Conservation (phyloP, 768 basidiomycete genomes). For the Lactarius evosmus region DNA sequence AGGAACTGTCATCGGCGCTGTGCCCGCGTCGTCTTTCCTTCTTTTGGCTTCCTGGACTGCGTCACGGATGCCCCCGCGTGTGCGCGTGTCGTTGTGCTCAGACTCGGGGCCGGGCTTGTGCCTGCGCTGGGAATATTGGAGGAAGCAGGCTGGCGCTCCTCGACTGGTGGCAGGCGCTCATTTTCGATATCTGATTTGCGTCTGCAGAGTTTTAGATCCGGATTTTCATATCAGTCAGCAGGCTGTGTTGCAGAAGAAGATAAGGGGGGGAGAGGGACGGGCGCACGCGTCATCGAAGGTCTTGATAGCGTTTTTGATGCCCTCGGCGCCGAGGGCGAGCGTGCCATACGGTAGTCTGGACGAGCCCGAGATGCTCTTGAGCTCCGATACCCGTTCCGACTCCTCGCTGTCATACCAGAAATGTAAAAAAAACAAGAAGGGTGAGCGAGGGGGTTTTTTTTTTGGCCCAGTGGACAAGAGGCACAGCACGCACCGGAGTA, state of each 20-base stretch:
- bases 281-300: conserved; percentile 93
- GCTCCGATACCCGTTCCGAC: conserved; percentile 94
- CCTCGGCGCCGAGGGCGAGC: conserved; percentile 85
- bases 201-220: conserved; percentile 45
- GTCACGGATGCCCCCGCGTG: neutral
- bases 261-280: neutral
- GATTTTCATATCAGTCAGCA: too few species aligned
- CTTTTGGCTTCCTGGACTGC: conserved; percentile 7
- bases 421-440: too few species aligned
- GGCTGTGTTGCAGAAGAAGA: neutral
- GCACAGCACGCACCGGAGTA: conserved; percentile 69
- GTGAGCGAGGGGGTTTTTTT: neutral
- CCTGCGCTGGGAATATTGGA: neutral
- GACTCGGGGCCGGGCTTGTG: neutral
- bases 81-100: neutral
- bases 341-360: conserved; percentile 77
- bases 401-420: conserved; percentile 82
- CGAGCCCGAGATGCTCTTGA: conserved; percentile 86
- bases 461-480: neutral
- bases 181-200: conserved; percentile 99
- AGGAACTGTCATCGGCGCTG: conserved; percentile 3
- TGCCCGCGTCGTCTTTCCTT: conserved; percentile 1
- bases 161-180: conserved; percentile 81
- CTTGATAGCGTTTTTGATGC: conserved; percentile 90
- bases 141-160: neutral